phyloP scores from a whole-genome alignment of 2,329 filamentous ascomycete genomes.

The Paramyrothecium sp. region DNA sequence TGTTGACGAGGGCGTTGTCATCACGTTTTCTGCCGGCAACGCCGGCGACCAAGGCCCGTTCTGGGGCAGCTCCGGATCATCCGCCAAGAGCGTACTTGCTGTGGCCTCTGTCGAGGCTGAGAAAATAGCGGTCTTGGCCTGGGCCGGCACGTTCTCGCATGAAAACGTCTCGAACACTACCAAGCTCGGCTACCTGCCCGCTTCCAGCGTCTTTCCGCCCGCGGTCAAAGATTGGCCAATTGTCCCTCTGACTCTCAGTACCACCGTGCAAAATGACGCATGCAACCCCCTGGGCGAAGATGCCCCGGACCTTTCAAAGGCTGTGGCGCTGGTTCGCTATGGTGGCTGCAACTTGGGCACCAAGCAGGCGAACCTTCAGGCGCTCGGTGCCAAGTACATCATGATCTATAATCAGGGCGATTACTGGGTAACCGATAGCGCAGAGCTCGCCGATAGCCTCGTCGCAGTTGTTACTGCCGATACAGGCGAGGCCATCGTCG shows the following conservation, averaged over 20 bases:
- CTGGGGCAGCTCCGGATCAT: conserved; percentile 32
- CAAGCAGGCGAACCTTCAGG: conserved; percentile 23
- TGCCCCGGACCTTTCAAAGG: conserved; percentile 34
- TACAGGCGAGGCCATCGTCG: conserved; percentile 21
- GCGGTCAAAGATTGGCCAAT: too few species aligned
- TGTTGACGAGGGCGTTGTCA: conserved; percentile 38
- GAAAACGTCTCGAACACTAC: neutral
- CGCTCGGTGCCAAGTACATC: conserved; percentile 22
- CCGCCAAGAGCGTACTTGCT: conserved; percentile 33
- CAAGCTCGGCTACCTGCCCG: conserved; percentile 9
- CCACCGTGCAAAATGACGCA: conserved; percentile 23
- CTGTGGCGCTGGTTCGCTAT: conserved; percentile 38
- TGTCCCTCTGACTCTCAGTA: neutral
- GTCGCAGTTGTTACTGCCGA: conserved; percentile 11
- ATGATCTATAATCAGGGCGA: conserved; percentile 26
- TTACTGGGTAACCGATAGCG: conserved; percentile 1
- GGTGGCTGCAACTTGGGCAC: conserved; percentile 25
- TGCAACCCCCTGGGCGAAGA: conserved; percentile 35
- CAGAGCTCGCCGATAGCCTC: conserved; percentile 9
- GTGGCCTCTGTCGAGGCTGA: conserved; percentile 39
- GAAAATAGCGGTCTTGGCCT: conserved; percentile 6
- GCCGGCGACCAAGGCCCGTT: conserved; percentile 36
- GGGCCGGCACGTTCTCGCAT: conserved; percentile 23
- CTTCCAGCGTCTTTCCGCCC: too few species aligned
- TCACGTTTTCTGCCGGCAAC: conserved; percentile 44